Evolutionary conservation across 768 basidiomycete species (phyloP), one percentile per base, ranked within the genome.

Genomic region (Termitomyces sp.): DNA sequence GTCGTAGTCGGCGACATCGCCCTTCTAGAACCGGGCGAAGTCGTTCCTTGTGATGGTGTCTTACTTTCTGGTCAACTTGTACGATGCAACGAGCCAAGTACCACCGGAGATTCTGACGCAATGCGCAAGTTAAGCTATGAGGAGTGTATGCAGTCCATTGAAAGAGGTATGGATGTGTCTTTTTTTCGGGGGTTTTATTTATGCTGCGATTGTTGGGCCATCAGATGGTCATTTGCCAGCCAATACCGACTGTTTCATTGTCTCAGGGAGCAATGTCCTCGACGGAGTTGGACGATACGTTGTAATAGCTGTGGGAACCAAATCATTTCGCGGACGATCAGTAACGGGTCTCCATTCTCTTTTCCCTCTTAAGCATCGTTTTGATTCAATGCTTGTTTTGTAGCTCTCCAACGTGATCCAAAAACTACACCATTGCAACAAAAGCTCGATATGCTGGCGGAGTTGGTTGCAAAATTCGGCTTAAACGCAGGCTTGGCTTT

Each of bases 211-310:
- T 36, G 31, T n/a, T 25, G 37, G 1, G n/a, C 42, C 1, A 20
- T 38, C 17, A 38, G 63, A 67, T 60, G 70, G 71, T 56, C 72
- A 73, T 48, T 73, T 72, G 55, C 69, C 65, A 61, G 72, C 77
- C 0, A 94, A 98, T 70, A 85, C 82, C 52, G 96, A 98, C 68
- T 97, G 94, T 74, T 98, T 97, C 75, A 70, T 98, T 60, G 79
- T 98, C 67, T 91, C 89, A 25, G 97, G 97, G 15, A 86, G 86
- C 71, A 98, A 96, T 74, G 92, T 99, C 45, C 76, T 94, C 29
- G 97, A 98, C 74, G 97, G 97, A 46, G 89, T 96, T 49, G 97
- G 97, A 32, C 82, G 79, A 60, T 99, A 98, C 68, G 88, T 99
- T 54, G 86, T 98, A 56, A 90, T 97, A 55, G 88, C 94, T 2